Conservation (phyloP, 768 basidiomycete genomes). For the Termitomyces sp. region DNA sequence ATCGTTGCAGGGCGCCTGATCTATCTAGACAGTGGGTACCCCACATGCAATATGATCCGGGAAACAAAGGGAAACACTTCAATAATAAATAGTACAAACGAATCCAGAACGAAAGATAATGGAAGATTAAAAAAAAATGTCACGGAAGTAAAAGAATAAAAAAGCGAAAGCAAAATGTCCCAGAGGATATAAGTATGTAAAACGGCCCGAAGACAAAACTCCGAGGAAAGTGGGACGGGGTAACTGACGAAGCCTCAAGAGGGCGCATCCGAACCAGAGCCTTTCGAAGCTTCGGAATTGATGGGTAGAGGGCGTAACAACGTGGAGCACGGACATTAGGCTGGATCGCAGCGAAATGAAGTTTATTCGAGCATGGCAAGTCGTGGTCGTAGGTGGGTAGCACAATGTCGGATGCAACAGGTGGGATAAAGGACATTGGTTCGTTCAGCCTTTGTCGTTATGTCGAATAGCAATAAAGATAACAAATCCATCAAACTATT, state of each 20-base stretch:
- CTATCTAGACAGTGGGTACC: conserved; percentile 1
- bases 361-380: conserved; percentile 13
- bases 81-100: conserved; percentile 9
- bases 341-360: conserved; percentile 6
- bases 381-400: conserved; percentile 9
- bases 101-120: not conserved
- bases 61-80: not conserved
- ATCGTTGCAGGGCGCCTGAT: not conserved
- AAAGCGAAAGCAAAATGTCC: conserved; percentile 10
- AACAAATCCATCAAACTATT: conserved; percentile 21
- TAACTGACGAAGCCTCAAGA: not conserved
- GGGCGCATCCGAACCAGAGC: conserved; percentile 1
- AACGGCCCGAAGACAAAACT: not conserved
- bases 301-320: conserved; percentile 9
- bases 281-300: conserved; percentile 8
- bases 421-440: conserved; percentile 6
- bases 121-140: not conserved
- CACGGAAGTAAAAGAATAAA: not conserved
- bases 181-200: conserved; percentile 9
- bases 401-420: conserved; percentile 3
- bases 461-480: conserved; percentile 23
- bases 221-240: conserved; percentile 6
- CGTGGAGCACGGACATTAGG: conserved; percentile 11
- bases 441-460: conserved; percentile 7
- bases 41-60: conserved; percentile 2